Conservation (phyloP, 148 eudicot genomes). For the Camellia granthamiana region DNA sequence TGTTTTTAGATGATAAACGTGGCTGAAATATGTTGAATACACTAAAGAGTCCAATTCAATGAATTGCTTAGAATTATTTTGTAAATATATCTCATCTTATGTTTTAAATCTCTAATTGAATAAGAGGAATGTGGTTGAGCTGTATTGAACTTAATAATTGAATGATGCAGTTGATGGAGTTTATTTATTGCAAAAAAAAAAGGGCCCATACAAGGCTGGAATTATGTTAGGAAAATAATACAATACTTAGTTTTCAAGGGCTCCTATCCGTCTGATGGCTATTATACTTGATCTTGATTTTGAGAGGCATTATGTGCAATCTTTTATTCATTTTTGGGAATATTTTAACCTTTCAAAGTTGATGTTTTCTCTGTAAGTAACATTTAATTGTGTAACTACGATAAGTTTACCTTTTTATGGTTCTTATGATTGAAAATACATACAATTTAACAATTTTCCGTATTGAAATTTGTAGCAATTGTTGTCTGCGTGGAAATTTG, state of each 20-base stretch:
- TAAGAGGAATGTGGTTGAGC: too few relatives aligned
- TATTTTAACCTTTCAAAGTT: background rate
- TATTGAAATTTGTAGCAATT: background rate
- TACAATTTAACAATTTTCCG: background rate
- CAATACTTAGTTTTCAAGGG: background rate
- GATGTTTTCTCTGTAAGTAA: background rate
- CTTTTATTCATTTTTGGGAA: background rate
- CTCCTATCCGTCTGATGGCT: background rate
- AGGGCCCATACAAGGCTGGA: background rate
- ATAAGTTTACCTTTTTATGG: background rate
- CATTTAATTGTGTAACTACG: background rate
- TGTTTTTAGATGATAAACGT: background rate
- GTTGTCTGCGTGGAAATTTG: slow-evolving; percentile 16
- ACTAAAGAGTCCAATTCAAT: background rate
- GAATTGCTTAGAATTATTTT: too few relatives aligned
- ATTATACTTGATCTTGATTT: background rate
- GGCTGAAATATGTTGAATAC: background rate
- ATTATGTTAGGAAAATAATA: background rate
- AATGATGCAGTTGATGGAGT: too few relatives aligned
- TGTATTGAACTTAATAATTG: too few relatives aligned
- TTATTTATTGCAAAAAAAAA: too few relatives aligned
- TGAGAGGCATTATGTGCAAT: too few relatives aligned
- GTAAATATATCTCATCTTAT: too few relatives aligned
- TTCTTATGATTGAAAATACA: background rate
- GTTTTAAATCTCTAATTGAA: too few relatives aligned